Percentiles rank a stretch among this genome's conserved stretches.
phyloP scores from a whole-genome alignment of 352 stramenopile species.

The Globisporangium okanoganense region DNA sequence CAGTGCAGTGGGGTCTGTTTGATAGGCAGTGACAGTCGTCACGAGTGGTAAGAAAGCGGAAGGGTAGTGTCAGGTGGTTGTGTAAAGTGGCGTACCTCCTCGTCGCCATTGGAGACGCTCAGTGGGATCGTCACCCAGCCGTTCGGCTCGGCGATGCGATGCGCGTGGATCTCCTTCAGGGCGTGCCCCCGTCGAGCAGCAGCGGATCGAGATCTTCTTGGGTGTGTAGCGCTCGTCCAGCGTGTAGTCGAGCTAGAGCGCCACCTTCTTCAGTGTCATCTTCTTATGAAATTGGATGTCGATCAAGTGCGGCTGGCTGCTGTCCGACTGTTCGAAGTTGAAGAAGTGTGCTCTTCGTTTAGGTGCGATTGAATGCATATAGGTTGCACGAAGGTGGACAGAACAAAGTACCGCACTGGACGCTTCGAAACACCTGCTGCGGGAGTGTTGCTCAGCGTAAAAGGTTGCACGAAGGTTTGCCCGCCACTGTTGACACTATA shows the following conservation, averaged over 20 bases:
- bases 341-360: conserved; percentile 2
- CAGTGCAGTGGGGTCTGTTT: conserved; percentile 45
- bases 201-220: conserved; percentile 92
- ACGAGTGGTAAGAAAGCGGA: not conserved
- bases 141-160: conserved; percentile 91
- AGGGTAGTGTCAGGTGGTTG: not conserved
- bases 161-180: conserved; percentile 90
- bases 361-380: not conserved
- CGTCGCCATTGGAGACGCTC: conserved; percentile 35
- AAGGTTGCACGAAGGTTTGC: no score
- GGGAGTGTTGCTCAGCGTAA: no score
- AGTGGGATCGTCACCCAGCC: conserved; percentile 93
- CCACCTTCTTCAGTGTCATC: conserved; percentile 91
- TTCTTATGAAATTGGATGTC: conserved; percentile 97
- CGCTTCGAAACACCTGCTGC: no score
- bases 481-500: no score
- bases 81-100: conserved; percentile 14
- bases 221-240: conserved; percentile 98
- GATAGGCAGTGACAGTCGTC: not conserved
- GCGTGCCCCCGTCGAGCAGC: conserved; percentile 94
- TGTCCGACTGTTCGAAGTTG: conserved; percentile 92
- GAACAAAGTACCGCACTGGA: conserved; percentile 9
- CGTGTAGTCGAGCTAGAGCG: conserved; percentile 97
- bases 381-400: not conserved
- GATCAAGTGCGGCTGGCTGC: conserved; percentile 94